Conservation (phyloP, 306 rosid species). For the Cucurbita maxima region DNA sequence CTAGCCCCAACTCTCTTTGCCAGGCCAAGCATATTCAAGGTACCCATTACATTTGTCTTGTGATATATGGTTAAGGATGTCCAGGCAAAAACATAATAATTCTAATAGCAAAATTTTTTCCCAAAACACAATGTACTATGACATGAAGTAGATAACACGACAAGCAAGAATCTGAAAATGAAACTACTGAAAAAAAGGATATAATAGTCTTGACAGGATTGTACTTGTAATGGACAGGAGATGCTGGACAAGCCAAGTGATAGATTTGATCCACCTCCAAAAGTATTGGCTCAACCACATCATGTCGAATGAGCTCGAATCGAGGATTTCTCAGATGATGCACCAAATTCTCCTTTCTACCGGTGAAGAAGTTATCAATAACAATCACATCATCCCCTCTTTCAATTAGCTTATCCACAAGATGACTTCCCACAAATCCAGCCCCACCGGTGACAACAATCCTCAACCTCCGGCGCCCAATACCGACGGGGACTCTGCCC, state of each 20-base stretch:
- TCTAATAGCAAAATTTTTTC: background rate
- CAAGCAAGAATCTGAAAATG: background rate
- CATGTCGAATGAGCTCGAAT: slow-evolving; percentile 88
- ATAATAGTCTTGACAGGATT: slow-evolving; percentile 94
- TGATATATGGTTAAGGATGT: slow-evolving; percentile 43
- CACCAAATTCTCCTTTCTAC: slow-evolving; percentile 79
- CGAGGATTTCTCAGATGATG: slow-evolving; percentile 83
- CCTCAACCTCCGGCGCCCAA: slow-evolving; percentile 54
- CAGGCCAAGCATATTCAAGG: slow-evolving; percentile 87
- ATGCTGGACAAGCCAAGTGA: slow-evolving; percentile 90
- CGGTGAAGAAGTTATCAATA: slow-evolving; percentile 89
- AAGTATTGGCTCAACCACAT: slow-evolving; percentile 85
- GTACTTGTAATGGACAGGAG: slow-evolving; percentile 92
- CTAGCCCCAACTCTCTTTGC: slow-evolving; percentile 94
- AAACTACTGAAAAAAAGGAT: slow-evolving; percentile 38
- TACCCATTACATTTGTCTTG: slow-evolving; percentile 99
- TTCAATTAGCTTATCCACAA: slow-evolving; percentile 76
- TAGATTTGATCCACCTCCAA: slow-evolving; percentile 96
- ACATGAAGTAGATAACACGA: background rate
- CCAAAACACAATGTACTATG: background rate
- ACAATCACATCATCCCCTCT: slow-evolving; percentile 88
- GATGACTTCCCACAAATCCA: slow-evolving; percentile 79
- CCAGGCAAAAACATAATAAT: background rate
- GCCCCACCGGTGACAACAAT: slow-evolving; percentile 93
- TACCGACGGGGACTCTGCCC: slow-evolving; percentile 41